Percentiles rank a stretch among this genome's conserved stretches.
Conservation (phyloP, 2,329 filamentous ascomycete species). For the Hawksworthiomyces lignivorus region DNA sequence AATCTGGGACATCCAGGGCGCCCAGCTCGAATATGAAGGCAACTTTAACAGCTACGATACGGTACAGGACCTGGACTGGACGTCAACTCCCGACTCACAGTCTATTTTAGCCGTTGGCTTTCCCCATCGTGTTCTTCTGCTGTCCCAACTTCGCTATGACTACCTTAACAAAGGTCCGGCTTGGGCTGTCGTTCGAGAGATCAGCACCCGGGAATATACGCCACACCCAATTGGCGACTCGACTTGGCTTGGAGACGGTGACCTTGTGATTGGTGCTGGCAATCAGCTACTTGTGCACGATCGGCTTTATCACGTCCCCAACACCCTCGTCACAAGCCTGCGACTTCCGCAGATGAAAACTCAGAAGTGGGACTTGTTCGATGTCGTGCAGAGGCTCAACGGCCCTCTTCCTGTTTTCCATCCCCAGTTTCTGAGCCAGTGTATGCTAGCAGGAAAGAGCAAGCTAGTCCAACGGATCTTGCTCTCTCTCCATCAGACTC, state of each 20-base stretch:
- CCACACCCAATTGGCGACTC: slow-evolving; percentile 90
- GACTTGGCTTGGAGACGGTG: slow-evolving; percentile 79
- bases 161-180: slow-evolving; percentile 84
- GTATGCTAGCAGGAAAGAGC: slow-evolving; percentile 73
- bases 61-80: slow-evolving; percentile 88
- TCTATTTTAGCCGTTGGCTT: slow-evolving; percentile 91
- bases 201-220: slow-evolving; percentile 71
- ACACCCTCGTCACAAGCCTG: slow-evolving; percentile 48
- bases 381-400: slow-evolving; percentile 76
- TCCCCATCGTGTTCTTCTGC: slow-evolving; percentile 71
- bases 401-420: slow-evolving; percentile 85
- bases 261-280: slow-evolving; percentile 79
- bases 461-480: slow-evolving; percentile 65
- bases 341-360: slow-evolving; percentile 40
- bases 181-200: slow-evolving; percentile 78
- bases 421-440: slow-evolving; percentile 82
- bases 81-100: slow-evolving; percentile 80
- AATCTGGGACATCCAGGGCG: slow-evolving; percentile 83
- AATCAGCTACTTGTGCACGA: slow-evolving; percentile 87
- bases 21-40: slow-evolving; percentile 73
- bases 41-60: slow-evolving; percentile 64
- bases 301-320: slow-evolving; percentile 59
- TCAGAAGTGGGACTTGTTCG: slow-evolving; percentile 63
- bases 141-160: slow-evolving; percentile 85
- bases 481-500: slow-evolving; percentile 60